Percentiles rank a stretch among this genome's conserved stretches.
Conservation (phyloP, 208 protist genomes). For the Angomonas ambiguus region DNA sequence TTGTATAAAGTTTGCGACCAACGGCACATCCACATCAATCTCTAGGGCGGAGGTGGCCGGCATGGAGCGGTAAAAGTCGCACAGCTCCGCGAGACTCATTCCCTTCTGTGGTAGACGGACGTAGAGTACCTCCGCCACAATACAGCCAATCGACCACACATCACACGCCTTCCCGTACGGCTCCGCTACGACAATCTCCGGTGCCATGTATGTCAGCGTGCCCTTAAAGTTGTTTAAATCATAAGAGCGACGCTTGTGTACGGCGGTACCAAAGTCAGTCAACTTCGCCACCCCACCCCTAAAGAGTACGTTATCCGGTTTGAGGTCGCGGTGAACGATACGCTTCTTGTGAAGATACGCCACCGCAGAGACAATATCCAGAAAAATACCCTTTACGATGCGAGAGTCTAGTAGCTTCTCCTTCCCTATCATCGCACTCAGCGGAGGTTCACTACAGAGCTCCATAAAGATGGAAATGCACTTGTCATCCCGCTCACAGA, state of each 20-base stretch:
- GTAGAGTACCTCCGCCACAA: constrained; percentile 85
- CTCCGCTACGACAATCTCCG: constrained; percentile 84
- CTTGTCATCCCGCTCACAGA: constrained; percentile 70
- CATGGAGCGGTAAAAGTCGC: constrained; percentile 68
- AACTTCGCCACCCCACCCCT: constrained; percentile 59
- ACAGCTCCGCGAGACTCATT: constrained; percentile 59
- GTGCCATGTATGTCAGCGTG: constrained; percentile 90
- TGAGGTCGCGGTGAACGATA: constrained; percentile 83
- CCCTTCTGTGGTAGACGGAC: constrained; percentile 49
- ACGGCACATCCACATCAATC: constrained; percentile 52
- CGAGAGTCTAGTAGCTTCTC: constrained; percentile 31
- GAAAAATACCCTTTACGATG: constrained; percentile 49
- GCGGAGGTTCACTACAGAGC: constrained; percentile 72
- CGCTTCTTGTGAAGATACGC: constrained; percentile 70
- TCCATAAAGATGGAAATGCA: constrained; percentile 90
- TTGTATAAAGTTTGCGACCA: constrained; percentile 47
- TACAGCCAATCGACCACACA: constrained; percentile 94
- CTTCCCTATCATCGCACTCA: constrained; percentile 53
- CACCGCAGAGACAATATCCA: constrained; percentile 65
- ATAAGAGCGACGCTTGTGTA: constrained; percentile 35
- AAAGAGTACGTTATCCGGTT: constrained; percentile 84
- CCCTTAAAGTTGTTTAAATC: constrained; percentile 57
- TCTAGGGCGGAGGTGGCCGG: constrained; percentile 28
- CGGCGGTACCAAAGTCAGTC: constrained; percentile 80
- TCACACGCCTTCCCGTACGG: constrained; percentile 91